These are phyloP conservation scores for Sarcodon aspratus DNA, from an alignment of 768 basidiomycete genomes.

Conservation along the genomic window DNA sequence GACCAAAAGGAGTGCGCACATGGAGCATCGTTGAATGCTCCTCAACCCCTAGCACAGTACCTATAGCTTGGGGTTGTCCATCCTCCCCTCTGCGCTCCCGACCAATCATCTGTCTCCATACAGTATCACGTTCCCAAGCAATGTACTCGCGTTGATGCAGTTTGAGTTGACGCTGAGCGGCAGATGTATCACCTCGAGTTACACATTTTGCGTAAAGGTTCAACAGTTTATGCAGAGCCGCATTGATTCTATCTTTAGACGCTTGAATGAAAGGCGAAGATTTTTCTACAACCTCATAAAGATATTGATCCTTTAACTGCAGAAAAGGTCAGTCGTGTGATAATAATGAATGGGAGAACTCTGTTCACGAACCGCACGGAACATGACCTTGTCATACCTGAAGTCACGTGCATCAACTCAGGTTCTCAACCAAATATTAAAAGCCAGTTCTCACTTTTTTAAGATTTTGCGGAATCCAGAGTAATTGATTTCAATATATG, in stretches of 20 bases:
- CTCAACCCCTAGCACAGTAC: slow-evolving; percentile 28
- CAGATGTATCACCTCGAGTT: slow-evolving; percentile 51
- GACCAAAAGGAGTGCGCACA: slow-evolving; percentile 56
- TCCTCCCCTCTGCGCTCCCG: slow-evolving; percentile 60
- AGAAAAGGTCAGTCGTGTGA: not conserved
- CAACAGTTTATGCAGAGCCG: slow-evolving; percentile 45
- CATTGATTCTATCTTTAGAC: slow-evolving; percentile 52
- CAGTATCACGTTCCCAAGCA: slow-evolving; percentile 95
- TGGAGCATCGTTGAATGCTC: slow-evolving; percentile 26
- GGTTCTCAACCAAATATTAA: slow-evolving; percentile 1
- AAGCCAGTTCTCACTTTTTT: slow-evolving; percentile 66
- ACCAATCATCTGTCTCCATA: slow-evolving; percentile 94
- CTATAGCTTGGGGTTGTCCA: slow-evolving; percentile 7
- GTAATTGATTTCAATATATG: slow-evolving; percentile 87
- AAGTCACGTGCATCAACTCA: slow-evolving; percentile 1
- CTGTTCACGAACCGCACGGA: slow-evolving; percentile 37
- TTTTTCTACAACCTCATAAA: slow-evolving; percentile 57
- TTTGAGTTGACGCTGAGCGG: slow-evolving; percentile 74
- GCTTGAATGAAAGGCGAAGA: slow-evolving; percentile 55
- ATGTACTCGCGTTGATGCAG: slow-evolving; percentile 87
- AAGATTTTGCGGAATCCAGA: slow-evolving; percentile 92
- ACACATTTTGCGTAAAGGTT: slow-evolving; percentile 81
- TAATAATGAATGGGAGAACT: not conserved
- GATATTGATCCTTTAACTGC: slow-evolving; percentile 69
- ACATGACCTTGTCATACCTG: slow-evolving; percentile 92